phyloP scores from a whole-genome alignment of 2,329 filamentous ascomycete genomes.

The Cyphellophora europaea region DNA sequence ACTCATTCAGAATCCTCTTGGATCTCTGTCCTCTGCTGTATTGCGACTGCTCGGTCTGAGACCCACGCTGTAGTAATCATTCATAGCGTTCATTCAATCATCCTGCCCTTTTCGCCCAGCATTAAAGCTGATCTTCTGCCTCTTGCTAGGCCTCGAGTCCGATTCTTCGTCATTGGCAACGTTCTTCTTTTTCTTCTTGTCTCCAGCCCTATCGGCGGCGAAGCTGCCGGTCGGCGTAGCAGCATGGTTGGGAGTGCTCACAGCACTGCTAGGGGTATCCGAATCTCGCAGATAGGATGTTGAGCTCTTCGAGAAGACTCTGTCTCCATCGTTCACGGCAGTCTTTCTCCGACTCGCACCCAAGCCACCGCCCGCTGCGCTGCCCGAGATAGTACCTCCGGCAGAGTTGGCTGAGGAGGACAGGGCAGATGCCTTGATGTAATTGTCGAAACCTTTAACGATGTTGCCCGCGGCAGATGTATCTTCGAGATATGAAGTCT shows the following conservation, averaged over 20 bases:
- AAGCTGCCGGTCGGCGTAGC: constrained; percentile 33
- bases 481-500: constrained; percentile 82
- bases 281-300: constrained; percentile 33
- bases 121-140: constrained; percentile 18
- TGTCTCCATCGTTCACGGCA: constrained; percentile 34
- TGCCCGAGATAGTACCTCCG: constrained; percentile 39
- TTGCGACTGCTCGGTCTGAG: too few relatives aligned
- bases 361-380: constrained; percentile 22
- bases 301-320: constrained; percentile 39
- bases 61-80: too few relatives aligned
- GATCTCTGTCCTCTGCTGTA: too few relatives aligned
- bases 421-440: constrained; percentile 76
- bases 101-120: constrained; percentile 15
- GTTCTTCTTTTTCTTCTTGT: constrained; percentile 32
- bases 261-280: constrained; percentile 25
- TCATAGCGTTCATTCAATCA: too few relatives aligned
- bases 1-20: too few relatives aligned
- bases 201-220: constrained; percentile 27
- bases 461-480: constrained; percentile 83
- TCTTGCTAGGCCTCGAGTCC: constrained; percentile 17
- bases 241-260: constrained; percentile 37
- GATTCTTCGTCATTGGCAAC: constrained; percentile 28
- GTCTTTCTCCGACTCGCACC: constrained; percentile 32
- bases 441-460: constrained; percentile 94
- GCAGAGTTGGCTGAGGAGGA: constrained; percentile 24